Conservation (phyloP, 225 moss, liverwort and hornwort genomes). For the Climacium dendroides region DNA sequence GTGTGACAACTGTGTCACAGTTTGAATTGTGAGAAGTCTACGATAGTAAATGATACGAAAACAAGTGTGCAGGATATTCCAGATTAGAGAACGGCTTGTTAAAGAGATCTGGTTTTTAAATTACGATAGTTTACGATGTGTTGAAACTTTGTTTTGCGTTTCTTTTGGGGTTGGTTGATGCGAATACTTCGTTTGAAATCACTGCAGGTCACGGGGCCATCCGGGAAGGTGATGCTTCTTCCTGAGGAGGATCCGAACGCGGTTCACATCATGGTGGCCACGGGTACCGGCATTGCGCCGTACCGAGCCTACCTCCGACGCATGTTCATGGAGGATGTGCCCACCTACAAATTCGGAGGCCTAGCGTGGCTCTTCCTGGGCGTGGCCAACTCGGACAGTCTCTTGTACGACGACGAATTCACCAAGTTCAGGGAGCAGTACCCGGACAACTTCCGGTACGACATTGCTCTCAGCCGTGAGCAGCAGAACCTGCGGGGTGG, state of each 20-base stretch:
- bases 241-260: conserved; percentile 77
- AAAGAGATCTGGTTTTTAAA: neutral
- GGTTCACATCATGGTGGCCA: conserved; percentile 90
- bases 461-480: conserved; percentile 82
- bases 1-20: neutral
- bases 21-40: neutral
- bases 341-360: conserved; percentile 72
- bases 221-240: conserved; percentile 81
- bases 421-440: conserved; percentile 22
- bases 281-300: conserved; percentile 95
- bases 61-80: neutral
- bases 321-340: conserved; percentile 90
- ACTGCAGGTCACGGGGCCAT: conserved; percentile 71
- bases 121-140: neutral
- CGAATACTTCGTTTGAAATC: neutral
- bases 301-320: conserved; percentile 82
- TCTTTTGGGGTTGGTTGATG: neutral
- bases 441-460: conserved; percentile 85
- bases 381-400: conserved; percentile 77
- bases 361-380: conserved; percentile 94
- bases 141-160: neutral
- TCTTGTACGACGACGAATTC: conserved; percentile 91
- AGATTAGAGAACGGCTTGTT: neutral
- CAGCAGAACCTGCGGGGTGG: conserved; percentile 62
- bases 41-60: neutral